These are phyloP conservation scores for Mrakia hoshinonis DNA, from an alignment of 768 basidiomycete species.

Conservation along the genomic window DNA sequence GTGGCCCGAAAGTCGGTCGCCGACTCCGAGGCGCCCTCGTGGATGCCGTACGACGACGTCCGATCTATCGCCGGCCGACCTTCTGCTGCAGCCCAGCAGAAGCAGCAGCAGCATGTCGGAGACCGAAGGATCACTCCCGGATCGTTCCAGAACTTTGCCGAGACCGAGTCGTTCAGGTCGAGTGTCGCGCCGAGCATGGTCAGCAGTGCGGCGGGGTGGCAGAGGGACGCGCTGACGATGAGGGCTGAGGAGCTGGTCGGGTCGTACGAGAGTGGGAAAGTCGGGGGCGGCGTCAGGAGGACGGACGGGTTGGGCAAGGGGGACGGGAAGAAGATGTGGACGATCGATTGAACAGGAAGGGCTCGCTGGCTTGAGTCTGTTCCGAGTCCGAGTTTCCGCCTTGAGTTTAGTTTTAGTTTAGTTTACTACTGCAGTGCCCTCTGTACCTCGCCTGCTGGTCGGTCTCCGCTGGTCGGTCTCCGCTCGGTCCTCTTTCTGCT, in stretches of 20 bases:
- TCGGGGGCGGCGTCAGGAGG: neutral
- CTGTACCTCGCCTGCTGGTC: too few relatives aligned
- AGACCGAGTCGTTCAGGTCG: neutral
- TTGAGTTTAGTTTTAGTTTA: neutral
- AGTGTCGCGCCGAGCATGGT: neutral
- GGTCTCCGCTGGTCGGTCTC: too few relatives aligned
- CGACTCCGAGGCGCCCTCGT: neutral
- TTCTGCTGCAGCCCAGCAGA: too few relatives aligned
- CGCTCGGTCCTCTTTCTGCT: too few relatives aligned
- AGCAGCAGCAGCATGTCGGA: neutral
- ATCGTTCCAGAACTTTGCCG: neutral
- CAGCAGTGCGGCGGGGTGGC: neutral
- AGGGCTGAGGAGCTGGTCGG: neutral
- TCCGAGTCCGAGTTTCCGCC: too few relatives aligned
- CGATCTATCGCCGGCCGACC: neutral
- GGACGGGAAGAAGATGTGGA: neutral
- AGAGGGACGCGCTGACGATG: neutral
- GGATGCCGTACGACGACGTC: neutral
- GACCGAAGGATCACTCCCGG: neutral
- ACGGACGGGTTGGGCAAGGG: conserved; percentile 2
- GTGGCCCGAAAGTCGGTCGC: neutral
- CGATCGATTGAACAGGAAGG: neutral
- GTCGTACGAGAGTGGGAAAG: neutral
- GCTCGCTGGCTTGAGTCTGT: neutral
- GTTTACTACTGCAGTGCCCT: too few relatives aligned